Percentiles rank a stretch among this genome's conserved stretches.
Evolutionary conservation across 345 rosid species (phyloP).

Genomic region (Durio zibethinus): DNA sequence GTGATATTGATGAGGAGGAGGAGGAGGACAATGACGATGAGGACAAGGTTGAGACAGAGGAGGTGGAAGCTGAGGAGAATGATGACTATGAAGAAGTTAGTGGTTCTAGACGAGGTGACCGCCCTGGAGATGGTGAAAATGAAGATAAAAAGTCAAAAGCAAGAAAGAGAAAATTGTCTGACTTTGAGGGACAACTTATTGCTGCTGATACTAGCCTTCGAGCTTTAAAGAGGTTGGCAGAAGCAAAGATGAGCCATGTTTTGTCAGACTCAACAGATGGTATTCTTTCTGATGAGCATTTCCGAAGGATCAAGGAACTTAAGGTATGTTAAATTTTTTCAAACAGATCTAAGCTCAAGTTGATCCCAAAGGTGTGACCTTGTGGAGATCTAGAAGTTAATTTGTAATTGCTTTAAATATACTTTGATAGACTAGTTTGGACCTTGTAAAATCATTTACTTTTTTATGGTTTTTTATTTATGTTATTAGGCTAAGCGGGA

Average conservation of each 20-base stretch:
- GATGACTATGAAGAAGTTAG: slow-evolving; percentile 19
- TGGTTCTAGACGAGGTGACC: slow-evolving; percentile 17
- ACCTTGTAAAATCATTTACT: not conserved
- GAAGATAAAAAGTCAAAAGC: slow-evolving; percentile 31
- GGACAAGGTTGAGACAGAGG: slow-evolving; percentile 14
- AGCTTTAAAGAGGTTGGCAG: slow-evolving; percentile 76
- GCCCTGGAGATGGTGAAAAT: slow-evolving; percentile 18
- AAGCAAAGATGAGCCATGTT: slow-evolving; percentile 35
- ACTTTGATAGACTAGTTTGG: not conserved
- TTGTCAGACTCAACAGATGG: slow-evolving; percentile 52
- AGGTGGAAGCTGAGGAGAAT: slow-evolving; percentile 32
- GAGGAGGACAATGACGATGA: slow-evolving; percentile 23
- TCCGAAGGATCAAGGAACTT: slow-evolving; percentile 74
- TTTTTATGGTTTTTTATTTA: slow-evolving; percentile 8
- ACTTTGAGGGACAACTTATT: slow-evolving; percentile 61
- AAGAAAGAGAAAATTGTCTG: slow-evolving; percentile 66
- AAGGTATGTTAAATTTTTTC: slow-evolving; percentile 43
- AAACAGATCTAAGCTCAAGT: not conserved
- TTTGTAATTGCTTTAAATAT: not conserved
- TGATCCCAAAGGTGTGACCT: not conserved
- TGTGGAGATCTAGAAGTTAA: not conserved
- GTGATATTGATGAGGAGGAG: slow-evolving; percentile 21
- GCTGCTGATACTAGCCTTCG: slow-evolving; percentile 86
- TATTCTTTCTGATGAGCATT: slow-evolving; percentile 90
- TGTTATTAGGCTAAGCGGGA: slow-evolving; percentile 63